Conservation (phyloP, 164 flowering plant genomes). For the Akebia trifoliata region DNA sequence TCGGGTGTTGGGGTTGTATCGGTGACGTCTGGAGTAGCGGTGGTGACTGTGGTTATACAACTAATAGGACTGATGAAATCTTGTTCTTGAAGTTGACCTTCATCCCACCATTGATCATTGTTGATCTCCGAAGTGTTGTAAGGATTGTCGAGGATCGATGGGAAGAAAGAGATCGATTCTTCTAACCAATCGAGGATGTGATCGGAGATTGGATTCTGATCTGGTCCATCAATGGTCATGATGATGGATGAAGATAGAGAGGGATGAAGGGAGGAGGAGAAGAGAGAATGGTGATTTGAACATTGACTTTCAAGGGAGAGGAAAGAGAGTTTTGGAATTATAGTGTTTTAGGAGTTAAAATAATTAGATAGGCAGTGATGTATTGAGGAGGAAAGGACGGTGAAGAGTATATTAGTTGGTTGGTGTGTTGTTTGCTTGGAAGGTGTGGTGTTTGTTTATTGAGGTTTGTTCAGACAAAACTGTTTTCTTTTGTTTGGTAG, state of each 20-base stretch:
- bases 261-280: slow-evolving; percentile 2
- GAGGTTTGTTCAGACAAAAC: no score
- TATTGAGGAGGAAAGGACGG: slow-evolving; percentile 29
- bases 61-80: slow-evolving; percentile 17
- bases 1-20: slow-evolving; percentile 14
- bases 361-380: slow-evolving; percentile 9
- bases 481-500: no score
- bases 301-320: slow-evolving; percentile 17
- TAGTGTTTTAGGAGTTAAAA: slow-evolving; percentile 4
- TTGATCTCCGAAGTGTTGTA: slow-evolving; percentile 26
- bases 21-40: slow-evolving; percentile 6
- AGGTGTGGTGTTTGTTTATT: slow-evolving; percentile 30
- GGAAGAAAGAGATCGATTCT: slow-evolving; percentile 36
- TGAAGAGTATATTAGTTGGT: slow-evolving; percentile 34
- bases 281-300: slow-evolving; percentile 3
- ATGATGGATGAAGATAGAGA: not conserved
- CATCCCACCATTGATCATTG: slow-evolving; percentile 44
- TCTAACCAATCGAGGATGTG: slow-evolving; percentile 50
- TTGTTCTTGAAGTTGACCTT: slow-evolving; percentile 23
- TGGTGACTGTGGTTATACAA: slow-evolving; percentile 9
- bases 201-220: slow-evolving; percentile 32
- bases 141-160: slow-evolving; percentile 45
- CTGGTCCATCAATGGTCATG: slow-evolving; percentile 39
- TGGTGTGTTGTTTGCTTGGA: slow-evolving; percentile 40
- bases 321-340: not conserved